These are phyloP conservation scores for Escallonia rubra DNA, from an alignment of 129 eudicot genomes.

Conservation along the genomic window DNA sequence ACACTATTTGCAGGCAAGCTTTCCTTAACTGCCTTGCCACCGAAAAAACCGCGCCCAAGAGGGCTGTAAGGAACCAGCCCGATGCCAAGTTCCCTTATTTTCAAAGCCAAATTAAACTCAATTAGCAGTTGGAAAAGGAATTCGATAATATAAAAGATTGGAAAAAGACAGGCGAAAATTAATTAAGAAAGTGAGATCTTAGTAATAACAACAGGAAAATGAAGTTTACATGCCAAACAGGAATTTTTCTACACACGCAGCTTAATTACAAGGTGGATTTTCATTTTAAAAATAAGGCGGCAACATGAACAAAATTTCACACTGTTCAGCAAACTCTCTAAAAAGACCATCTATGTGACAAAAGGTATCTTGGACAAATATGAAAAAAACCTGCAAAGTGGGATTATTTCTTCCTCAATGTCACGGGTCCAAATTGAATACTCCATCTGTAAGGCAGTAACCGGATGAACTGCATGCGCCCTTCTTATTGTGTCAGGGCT, in stretches of 20 bases:
- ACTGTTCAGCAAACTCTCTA: not conserved
- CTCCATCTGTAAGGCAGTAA: constrained; percentile 71
- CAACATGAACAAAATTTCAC: not conserved
- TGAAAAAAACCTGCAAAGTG: constrained; percentile 50
- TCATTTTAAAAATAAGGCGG: too few species aligned
- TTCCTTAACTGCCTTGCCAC: constrained; percentile 62
- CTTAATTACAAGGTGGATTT: too few species aligned
- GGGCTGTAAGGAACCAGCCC: constrained; percentile 80
- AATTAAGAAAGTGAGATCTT: too few species aligned
- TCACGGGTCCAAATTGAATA: constrained; percentile 79
- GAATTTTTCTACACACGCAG: too few species aligned
- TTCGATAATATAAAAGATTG: not conserved
- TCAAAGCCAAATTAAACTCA: not conserved
- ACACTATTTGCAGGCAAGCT: constrained; percentile 46
- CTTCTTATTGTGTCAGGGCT: constrained; percentile 67
- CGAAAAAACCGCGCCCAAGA: constrained; percentile 79
- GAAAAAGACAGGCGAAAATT: not conserved
- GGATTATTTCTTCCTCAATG: constrained; percentile 62
- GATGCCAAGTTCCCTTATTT: constrained; percentile 53
- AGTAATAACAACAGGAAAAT: too few species aligned
- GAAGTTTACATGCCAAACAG: too few species aligned
- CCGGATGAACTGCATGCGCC: constrained; percentile 72
- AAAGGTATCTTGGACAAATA: not conserved
- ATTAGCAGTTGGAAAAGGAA: not conserved
- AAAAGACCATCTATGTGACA: not conserved